Evolutionary conservation across 2,329 filamentous ascomycete genomes (phyloP), one percentile per base, ranked within the genome.

Genomic region (Sclerotiophoma versabilis): DNA sequence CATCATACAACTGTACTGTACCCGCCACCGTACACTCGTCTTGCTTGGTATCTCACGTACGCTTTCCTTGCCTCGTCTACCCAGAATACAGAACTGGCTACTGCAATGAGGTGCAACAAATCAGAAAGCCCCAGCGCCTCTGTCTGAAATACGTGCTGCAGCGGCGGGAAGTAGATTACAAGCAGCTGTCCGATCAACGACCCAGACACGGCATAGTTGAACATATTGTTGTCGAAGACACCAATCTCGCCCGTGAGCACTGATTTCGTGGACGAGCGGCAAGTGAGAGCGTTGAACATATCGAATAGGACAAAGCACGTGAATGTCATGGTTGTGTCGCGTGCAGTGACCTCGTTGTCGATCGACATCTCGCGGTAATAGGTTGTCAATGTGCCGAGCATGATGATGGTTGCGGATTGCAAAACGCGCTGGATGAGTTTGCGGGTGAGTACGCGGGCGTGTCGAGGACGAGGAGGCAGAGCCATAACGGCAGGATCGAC

Each of bases 321-420:
- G 73, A 99, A 99, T 0, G 95, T 98, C 90, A 99, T 97, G 60
- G 95, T 99, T 1, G 95, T 99, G 77, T 99, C 95, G 65, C 96
- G 92, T 43, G 91, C 91, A 1, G 89, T 96, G 54, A 98, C 90
- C 54, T 88, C 80, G 49, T 91, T 88, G 71, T 96, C 92, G 20
- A 86, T 83, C 42, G 88, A 80, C 91, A 99, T 97, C 79, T 98
- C 93, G 70, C 87, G 89, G 63, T 91, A 87, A 78, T 99, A 99
- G 49, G 96, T 90, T 34, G 89, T 82, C 77, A 99, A 88, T 0
- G 95, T 99, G 64, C 95, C 95, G 19, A 90, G 74, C 87, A 96
- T 96, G 76, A 99, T 96, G 68, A 98, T 87, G 37, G 86, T 79
- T 0, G 93, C 93, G 20, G 92, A 95, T 37, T 89, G 95, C 14